These are phyloP conservation scores for Phylloporus arenicola DNA, from an alignment of 768 basidiomycete species.

Conservation along the genomic window DNA sequence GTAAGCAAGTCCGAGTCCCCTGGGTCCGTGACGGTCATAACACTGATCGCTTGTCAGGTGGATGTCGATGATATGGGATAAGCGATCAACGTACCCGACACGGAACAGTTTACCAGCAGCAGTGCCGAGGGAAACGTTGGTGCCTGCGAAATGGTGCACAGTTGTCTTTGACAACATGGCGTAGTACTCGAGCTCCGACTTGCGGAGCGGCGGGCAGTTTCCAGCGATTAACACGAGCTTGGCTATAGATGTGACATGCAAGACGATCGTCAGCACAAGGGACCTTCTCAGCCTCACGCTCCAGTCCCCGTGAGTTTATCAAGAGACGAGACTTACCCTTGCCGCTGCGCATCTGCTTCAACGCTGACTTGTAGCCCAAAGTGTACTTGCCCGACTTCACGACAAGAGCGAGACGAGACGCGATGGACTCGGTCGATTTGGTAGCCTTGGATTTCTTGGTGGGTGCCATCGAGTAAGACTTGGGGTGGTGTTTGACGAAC, in stretches of 20 bases:
- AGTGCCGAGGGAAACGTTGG: slow-evolving; percentile 96
- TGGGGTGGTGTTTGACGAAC: slow-evolving; percentile 9
- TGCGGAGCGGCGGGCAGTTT: slow-evolving; percentile 98
- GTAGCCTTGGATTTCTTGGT: slow-evolving; percentile 92
- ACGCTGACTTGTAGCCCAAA: slow-evolving; percentile 95
- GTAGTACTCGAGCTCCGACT: slow-evolving; percentile 99
- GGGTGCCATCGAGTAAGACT: slow-evolving; percentile 70
- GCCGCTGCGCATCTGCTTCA: slow-evolving; percentile 97
- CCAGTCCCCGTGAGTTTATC: slow-evolving; percentile 80
- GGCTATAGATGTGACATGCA: slow-evolving; percentile 45
- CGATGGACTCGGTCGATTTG: slow-evolving; percentile 91
- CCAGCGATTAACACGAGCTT: slow-evolving; percentile 98
- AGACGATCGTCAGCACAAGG: slow-evolving; percentile 62
- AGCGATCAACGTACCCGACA: slow-evolving; percentile 63
- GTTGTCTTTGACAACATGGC: slow-evolving; percentile 99
- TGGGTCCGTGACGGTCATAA: slow-evolving; percentile 94
- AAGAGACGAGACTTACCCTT: slow-evolving; percentile 68
- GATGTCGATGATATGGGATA: not conserved
- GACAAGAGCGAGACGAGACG: slow-evolving; percentile 88
- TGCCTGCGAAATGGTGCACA: slow-evolving; percentile 96
- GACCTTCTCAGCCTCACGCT: slow-evolving; percentile 99
- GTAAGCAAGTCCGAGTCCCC: slow-evolving; percentile 95
- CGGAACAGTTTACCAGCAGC: slow-evolving; percentile 99
- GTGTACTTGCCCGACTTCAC: slow-evolving; percentile 99
- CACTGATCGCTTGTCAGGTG: slow-evolving; percentile 43